A percentile compares a stretch with the other conserved stretches of the same genome.
Conservation (phyloP, 108 stramenopile genomes). For the Epipyxis sp. region DNA sequence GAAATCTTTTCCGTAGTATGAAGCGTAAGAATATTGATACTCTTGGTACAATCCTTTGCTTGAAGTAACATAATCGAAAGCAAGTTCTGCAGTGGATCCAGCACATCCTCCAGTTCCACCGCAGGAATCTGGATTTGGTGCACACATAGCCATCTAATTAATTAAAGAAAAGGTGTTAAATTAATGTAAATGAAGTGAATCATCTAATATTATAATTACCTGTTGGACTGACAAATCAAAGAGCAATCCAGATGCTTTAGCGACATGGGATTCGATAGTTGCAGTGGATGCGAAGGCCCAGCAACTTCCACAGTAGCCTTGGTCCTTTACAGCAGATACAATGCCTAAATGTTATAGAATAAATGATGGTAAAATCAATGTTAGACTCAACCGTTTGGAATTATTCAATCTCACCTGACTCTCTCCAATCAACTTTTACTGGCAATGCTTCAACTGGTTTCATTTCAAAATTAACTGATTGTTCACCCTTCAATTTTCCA, state of each 20-base stretch:
- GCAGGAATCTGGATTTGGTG: slow-evolving; percentile 72
- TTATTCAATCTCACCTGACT: slow-evolving; percentile 39
- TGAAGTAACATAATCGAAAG: slow-evolving; percentile 58
- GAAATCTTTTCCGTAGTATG: slow-evolving; percentile 52
- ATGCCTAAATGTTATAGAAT: background rate
- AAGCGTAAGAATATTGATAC: slow-evolving; percentile 59
- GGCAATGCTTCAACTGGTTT: slow-evolving; percentile 51
- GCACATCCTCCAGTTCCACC: slow-evolving; percentile 71
- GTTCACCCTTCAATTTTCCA: no score
- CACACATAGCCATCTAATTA: slow-evolving; percentile 70
- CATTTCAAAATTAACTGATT: slow-evolving; percentile 6
- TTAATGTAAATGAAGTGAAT: no score
- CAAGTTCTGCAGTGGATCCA: slow-evolving; percentile 67
- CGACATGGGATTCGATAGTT: slow-evolving; percentile 70
- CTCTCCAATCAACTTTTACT: slow-evolving; percentile 71
- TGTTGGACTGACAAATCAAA: slow-evolving; percentile 65
- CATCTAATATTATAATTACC: no score
- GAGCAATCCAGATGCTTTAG: slow-evolving; percentile 63
- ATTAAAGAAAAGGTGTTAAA: no score
- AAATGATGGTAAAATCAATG: background rate
- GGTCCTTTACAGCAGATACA: slow-evolving; percentile 71
- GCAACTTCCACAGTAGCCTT: slow-evolving; percentile 74
- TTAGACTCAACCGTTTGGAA: background rate
- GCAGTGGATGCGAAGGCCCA: slow-evolving; percentile 59
- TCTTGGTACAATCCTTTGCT: slow-evolving; percentile 62